Percentiles rank a stretch among this genome's conserved stretches.
Conservation (phyloP, 805 yeast genomes). For the Candida verbasci region DNA sequence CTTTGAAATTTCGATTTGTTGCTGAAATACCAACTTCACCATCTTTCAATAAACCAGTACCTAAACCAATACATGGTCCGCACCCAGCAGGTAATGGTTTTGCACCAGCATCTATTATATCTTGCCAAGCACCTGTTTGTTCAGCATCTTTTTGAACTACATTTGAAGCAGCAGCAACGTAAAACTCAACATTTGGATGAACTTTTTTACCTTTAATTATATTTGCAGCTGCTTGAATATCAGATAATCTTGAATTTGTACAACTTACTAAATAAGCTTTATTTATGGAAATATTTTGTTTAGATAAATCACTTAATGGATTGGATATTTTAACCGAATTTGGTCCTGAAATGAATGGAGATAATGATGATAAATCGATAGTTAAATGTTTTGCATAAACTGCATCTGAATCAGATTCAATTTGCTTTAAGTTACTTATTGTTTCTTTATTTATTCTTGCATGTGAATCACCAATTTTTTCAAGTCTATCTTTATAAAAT, state of each 20-base stretch:
- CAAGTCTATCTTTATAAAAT: conserved; percentile 69
- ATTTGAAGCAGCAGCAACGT: conserved; percentile 96
- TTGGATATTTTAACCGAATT: conserved; percentile 91
- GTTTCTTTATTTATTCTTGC: conserved; percentile 72
- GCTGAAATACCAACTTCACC: conserved; percentile 99
- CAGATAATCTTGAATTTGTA: conserved; percentile 91
- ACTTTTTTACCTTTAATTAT: conserved; percentile 78
- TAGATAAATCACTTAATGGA: conserved; percentile 69
- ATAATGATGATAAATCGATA: conserved; percentile 72
- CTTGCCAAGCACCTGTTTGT: conserved; percentile 87
- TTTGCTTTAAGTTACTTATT: conserved; percentile 47
- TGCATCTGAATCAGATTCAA: conserved; percentile 69
- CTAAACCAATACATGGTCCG: conserved; percentile 98
- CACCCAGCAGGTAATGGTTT: conserved; percentile 96
- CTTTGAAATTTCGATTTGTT: conserved; percentile 97
- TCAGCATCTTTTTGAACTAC: conserved; percentile 92
- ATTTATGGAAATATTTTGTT: conserved; percentile 70
- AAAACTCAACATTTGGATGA: conserved; percentile 88
- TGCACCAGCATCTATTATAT: conserved; percentile 87
- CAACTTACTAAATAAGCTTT: conserved; percentile 98
- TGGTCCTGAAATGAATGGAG: conserved; percentile 94
- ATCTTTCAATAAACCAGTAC: conserved; percentile 86
- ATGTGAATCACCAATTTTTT: conserved; percentile 58
- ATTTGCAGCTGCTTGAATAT: conserved; percentile 90
- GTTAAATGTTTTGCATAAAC: conserved; percentile 82